These are phyloP conservation scores for Colletotrichum godetiae DNA, from an alignment of 2,329 filamentous ascomycete genomes.

Conservation along the genomic window DNA sequence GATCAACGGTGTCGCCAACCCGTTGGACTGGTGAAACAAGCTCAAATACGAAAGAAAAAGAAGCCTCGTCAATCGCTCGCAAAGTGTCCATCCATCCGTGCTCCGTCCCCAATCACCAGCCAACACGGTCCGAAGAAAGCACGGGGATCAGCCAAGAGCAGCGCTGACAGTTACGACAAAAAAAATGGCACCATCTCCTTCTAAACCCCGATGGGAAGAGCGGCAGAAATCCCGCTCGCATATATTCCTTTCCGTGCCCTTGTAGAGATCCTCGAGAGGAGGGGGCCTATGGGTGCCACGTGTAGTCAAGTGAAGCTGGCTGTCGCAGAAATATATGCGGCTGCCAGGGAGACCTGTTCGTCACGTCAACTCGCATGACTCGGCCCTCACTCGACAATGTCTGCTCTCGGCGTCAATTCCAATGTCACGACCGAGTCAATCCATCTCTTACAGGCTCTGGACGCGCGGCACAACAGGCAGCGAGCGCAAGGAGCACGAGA, in stretches of 20 bases:
- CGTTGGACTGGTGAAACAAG: not conserved
- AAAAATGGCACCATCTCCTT: not conserved
- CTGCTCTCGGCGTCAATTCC: not conserved
- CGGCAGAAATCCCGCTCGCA: not conserved
- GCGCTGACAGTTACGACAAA: not conserved
- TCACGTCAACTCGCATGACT: conserved; percentile 15
- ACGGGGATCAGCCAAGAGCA: not conserved
- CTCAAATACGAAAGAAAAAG: not conserved
- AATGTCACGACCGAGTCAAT: not conserved
- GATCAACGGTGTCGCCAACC: not conserved
- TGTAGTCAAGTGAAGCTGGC: not conserved
- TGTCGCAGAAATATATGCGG: not conserved
- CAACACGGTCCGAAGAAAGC: not conserved
- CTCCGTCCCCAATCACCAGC: not conserved
- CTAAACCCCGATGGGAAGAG: not conserved
- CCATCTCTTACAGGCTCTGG: not conserved
- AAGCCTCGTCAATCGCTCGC: not conserved
- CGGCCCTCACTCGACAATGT: not conserved
- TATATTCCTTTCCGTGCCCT: not conserved
- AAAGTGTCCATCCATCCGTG: not conserved
- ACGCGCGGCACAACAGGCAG: not conserved
- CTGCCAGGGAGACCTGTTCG: not conserved
- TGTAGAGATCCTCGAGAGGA: not conserved
- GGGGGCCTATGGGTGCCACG: conserved; percentile 18
- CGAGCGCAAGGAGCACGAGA: not conserved